Base-by-base conservation (phyloP, 2,329 filamentous ascomycete genomes). In the Neofusicoccum cordaticola region DNA sequence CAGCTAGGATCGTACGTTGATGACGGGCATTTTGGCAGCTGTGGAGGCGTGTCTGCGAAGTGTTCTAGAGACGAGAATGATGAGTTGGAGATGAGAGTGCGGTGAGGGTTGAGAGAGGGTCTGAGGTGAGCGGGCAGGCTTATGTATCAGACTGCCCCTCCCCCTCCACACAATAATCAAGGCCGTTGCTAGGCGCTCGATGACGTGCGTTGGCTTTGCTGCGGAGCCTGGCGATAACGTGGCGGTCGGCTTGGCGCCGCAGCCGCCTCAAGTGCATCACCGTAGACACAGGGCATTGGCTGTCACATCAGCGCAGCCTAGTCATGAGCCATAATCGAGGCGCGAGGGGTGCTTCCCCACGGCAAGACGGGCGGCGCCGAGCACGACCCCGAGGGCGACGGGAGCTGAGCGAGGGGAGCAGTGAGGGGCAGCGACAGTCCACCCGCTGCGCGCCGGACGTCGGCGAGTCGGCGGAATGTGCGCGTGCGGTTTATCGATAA, bases 21-120 rank as follows among this genome's bases (percentile, higher is more conserved):
- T 68, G 53, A 71, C 69, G 71, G 75, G 74, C 75, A 78, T 78
- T 17, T 66, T 75, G 69, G 52, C 52, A 42, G 44, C 37, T 34
- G 48, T 19, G 37, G 39, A 35, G 2, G 15, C 34, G 61, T 35
- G 45, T 52, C 61, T 27, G 34, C 47, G 47, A 42, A 63, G 61
- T 39, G 50, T 42, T 63, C 31, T 45, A 37, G 60, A 44, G 61
- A 62, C 45, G 44, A 66, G 52, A 37, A 44, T 35, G 37, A 62
- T 62, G 44, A 34, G 52, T 39, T 56, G 35, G 22, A 41, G 39
- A 44, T 61, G 37, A 19, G 58, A 31, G 27, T 3, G 41, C 58
- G 34, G 35, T 64, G 62, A 34, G 41, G 50, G 39, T 19, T 19
- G n/a, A 37, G 52, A 15, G 42, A 37, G 42, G 27, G 56, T n/a